Evolutionary conservation across 1,284 basidiomycete genomes (phyloP).

Genomic region (Quambalaria eucalypti): DNA sequence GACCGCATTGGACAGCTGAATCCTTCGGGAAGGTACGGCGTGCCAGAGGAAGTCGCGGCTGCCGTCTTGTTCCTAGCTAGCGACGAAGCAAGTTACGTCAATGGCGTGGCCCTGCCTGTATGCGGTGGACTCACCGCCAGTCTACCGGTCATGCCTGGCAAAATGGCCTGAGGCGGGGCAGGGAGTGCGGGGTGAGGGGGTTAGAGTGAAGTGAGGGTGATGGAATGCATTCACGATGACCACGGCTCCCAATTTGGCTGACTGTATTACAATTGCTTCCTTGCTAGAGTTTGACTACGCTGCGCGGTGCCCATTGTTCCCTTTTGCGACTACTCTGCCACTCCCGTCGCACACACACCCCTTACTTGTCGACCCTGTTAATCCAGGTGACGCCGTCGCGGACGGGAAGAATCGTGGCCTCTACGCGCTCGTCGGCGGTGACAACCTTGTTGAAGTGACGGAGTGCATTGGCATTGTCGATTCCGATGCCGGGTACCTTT

Average conservation of each 20-base stretch:
- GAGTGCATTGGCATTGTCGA: conserved; percentile 28
- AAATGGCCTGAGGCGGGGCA: too few species aligned
- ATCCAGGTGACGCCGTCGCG: conserved; percentile 45
- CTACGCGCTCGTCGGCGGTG: conserved; percentile 27
- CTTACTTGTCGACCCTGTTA: conserved; percentile 11
- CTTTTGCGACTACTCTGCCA: too few species aligned
- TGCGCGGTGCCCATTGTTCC: too few species aligned
- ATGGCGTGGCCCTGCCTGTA: conserved; percentile 76
- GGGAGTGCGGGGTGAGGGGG: too few species aligned
- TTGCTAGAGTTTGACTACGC: too few species aligned
- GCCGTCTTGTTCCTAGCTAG: conserved; percentile 76
- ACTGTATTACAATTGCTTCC: too few species aligned
- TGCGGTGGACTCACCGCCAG: conserved; percentile 73
- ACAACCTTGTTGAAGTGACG: conserved; percentile 40
- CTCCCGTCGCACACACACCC: too few species aligned
- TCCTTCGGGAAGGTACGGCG: conserved; percentile 62
- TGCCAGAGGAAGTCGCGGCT: conserved; percentile 53
- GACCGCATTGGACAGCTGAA: conserved; percentile 77
- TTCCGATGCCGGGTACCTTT: conserved; percentile 10
- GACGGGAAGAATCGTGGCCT: conserved; percentile 35
- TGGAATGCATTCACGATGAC: too few species aligned
- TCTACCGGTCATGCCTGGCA: too few species aligned
- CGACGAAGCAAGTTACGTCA: conserved; percentile 75
- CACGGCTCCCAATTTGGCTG: too few species aligned
- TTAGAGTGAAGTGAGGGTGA: too few species aligned